Percentiles rank a stretch among this genome's conserved stretches.
Conservation (phyloP, 768 basidiomycete genomes). For the Leccinum fibrillosum region DNA sequence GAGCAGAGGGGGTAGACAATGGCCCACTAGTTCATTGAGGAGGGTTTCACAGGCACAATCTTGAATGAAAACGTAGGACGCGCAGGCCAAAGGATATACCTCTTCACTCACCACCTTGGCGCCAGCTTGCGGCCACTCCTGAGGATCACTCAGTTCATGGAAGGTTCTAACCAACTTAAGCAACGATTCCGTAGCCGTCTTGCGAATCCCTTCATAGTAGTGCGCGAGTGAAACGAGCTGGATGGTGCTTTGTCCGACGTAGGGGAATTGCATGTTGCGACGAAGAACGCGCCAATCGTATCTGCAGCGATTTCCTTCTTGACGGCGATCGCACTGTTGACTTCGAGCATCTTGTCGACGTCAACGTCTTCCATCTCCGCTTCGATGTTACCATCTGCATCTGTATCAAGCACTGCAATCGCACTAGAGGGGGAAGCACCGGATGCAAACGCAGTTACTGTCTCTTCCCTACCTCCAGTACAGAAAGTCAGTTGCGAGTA, state of each 20-base stretch:
- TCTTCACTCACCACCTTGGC: constrained; percentile 49
- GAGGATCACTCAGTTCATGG: constrained; percentile 81
- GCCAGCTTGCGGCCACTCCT: constrained; percentile 84
- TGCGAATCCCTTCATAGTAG: constrained; percentile 97
- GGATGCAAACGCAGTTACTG: constrained; percentile 62
- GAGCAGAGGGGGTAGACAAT: constrained; percentile 69
- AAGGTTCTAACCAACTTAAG: constrained; percentile 87
- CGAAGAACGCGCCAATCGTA: constrained; percentile 88
- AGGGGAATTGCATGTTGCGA: constrained; percentile 79
- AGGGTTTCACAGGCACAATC: constrained; percentile 52
- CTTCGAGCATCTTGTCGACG: constrained; percentile 83
- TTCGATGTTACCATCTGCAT: constrained; percentile 51
- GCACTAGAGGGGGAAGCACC: constrained; percentile 72
- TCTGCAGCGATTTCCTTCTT: constrained; percentile 99
- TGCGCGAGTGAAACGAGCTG: constrained; percentile 79
- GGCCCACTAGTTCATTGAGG: constrained; percentile 77
- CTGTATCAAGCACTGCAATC: constrained; percentile 56
- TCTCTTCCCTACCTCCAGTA: constrained; percentile 46
- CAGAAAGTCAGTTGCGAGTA: constrained; percentile 2
- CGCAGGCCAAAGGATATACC: background rate
- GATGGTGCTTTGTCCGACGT: constrained; percentile 76
- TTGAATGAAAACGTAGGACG: constrained; percentile 19
- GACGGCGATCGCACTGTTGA: constrained; percentile 94
- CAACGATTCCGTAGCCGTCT: constrained; percentile 84
- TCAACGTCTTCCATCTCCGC: constrained; percentile 76